A percentile compares a stretch with the other conserved stretches of the same genome.
These are phyloP conservation scores for Dothiorella sarmentorum DNA, from an alignment of 2,329 filamentous ascomycete species.

Conservation along the genomic window DNA sequence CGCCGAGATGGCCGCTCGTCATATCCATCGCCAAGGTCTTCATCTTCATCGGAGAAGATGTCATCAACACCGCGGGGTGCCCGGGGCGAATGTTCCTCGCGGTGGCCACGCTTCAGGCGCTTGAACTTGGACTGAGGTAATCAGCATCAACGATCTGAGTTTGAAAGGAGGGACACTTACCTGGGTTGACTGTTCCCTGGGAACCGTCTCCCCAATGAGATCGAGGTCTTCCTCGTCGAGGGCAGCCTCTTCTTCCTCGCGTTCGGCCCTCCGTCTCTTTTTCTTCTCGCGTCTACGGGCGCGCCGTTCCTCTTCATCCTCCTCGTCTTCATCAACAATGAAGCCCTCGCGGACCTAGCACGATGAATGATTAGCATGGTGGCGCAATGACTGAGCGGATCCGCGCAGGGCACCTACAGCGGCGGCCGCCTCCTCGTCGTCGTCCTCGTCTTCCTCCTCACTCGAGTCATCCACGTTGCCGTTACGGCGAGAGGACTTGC, in stretches of 20 bases:
- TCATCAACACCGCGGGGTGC: conserved; percentile 75
- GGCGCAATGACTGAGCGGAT: conserved; percentile 15
- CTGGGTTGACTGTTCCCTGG: conserved; percentile 6
- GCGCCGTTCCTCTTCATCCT: conserved; percentile 62
- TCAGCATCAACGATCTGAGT: background rate
- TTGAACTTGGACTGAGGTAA: conserved; percentile 78
- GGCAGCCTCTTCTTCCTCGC: conserved; percentile 75
- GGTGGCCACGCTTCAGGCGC: conserved; percentile 87
- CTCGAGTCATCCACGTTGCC: conserved; percentile 38
- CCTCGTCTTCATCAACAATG: conserved; percentile 88
- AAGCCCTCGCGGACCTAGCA: conserved; percentile 84
- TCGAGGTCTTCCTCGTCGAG: conserved; percentile 96
- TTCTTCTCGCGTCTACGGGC: conserved; percentile 61
- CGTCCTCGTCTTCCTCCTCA: conserved; percentile 40
- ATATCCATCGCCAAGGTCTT: conserved; percentile 56
- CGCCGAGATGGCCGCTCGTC: conserved; percentile 34
- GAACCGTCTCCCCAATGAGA: conserved; percentile 42
- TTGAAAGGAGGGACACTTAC: background rate
- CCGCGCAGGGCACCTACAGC: conserved; percentile 23
- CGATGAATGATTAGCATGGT: background rate
- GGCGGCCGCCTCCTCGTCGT: conserved; percentile 28
- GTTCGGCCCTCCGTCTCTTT: conserved; percentile 73
- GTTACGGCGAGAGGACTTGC: conserved; percentile 29
- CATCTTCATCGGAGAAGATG: conserved; percentile 95
- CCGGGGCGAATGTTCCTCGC: conserved; percentile 61